Evolutionary conservation across 2,329 filamentous ascomycete genomes (phyloP).

Genomic region (Xylariaceae sp.): DNA sequence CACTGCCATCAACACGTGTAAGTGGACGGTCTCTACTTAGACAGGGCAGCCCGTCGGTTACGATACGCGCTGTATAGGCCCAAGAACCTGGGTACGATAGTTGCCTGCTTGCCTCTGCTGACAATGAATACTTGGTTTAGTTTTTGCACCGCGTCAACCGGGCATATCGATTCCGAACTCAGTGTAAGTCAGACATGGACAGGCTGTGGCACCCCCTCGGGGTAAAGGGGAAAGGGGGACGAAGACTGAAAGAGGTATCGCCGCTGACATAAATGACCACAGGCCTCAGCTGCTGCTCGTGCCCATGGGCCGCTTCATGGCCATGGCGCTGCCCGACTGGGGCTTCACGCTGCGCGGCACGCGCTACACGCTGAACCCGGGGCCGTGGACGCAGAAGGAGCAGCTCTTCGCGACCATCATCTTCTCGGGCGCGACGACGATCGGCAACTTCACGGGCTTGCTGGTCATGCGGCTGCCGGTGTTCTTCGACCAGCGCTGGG

Average conservation of each 20-base stretch:
- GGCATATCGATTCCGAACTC: too few relatives aligned
- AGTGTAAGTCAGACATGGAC: too few relatives aligned
- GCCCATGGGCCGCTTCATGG: constrained; percentile 37
- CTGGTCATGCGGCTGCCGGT: constrained; percentile 22
- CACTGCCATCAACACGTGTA: constrained; percentile 31
- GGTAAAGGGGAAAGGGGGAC: too few relatives aligned
- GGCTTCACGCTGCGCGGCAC: constrained; percentile 33
- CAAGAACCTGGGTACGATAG: too few relatives aligned
- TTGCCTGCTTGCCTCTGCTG: background rate
- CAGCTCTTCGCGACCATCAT: constrained; percentile 26
- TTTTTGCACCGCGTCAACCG: background rate
- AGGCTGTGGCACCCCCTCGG: too few relatives aligned
- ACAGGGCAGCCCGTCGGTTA: too few relatives aligned
- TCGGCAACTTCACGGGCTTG: constrained; percentile 16
- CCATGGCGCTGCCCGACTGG: constrained; percentile 36
- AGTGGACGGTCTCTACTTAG: constrained; percentile 9
- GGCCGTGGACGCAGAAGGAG: constrained; percentile 35
- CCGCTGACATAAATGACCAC: background rate
- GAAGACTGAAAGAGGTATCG: background rate
- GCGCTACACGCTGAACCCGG: constrained; percentile 31
- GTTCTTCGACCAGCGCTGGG: constrained; percentile 25
- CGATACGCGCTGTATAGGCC: too few relatives aligned
- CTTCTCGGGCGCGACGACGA: background rate
- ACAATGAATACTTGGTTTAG: background rate
- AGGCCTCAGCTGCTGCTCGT: constrained; percentile 39